Conservation (phyloP, 2,329 filamentous ascomycete species). For the Trichoderma pleuroti region DNA sequence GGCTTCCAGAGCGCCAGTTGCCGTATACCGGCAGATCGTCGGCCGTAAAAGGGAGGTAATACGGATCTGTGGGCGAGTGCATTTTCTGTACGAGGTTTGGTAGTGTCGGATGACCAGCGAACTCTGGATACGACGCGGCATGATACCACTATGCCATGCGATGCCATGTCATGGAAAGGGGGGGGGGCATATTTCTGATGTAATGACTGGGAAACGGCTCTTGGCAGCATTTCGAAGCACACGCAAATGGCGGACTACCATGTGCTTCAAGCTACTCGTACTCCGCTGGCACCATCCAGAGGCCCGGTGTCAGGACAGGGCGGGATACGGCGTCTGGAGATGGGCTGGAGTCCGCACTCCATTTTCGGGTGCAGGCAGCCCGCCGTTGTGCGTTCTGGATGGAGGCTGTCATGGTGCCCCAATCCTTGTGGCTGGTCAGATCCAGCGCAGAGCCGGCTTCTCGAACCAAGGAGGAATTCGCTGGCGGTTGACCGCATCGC, state of each 20-base stretch:
- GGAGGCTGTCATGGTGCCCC: background rate
- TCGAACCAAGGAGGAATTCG: background rate
- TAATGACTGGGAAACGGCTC: background rate
- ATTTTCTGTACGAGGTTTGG: constrained; percentile 13
- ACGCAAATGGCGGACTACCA: background rate
- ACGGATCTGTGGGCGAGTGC: constrained; percentile 1
- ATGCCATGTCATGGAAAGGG: background rate
- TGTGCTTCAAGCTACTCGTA: background rate
- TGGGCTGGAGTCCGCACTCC: background rate
- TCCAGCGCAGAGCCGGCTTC: background rate
- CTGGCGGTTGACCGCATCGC: background rate
- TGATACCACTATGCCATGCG: constrained; percentile 9
- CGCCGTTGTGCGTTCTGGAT: background rate
- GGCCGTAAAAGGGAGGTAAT: constrained; percentile 12
- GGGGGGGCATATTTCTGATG: background rate
- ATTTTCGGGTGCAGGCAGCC: background rate
- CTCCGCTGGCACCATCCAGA: background rate
- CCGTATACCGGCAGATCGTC: constrained; percentile 7
- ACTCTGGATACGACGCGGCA: constrained; percentile 8
- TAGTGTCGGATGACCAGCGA: constrained; percentile 11
- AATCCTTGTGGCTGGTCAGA: background rate
- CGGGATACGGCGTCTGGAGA: background rate
- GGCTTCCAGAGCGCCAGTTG: background rate
- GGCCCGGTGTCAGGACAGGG: background rate
- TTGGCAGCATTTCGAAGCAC: background rate